phyloP scores from a whole-genome alignment of 331 rosid species.

The Ulmus americana region DNA sequence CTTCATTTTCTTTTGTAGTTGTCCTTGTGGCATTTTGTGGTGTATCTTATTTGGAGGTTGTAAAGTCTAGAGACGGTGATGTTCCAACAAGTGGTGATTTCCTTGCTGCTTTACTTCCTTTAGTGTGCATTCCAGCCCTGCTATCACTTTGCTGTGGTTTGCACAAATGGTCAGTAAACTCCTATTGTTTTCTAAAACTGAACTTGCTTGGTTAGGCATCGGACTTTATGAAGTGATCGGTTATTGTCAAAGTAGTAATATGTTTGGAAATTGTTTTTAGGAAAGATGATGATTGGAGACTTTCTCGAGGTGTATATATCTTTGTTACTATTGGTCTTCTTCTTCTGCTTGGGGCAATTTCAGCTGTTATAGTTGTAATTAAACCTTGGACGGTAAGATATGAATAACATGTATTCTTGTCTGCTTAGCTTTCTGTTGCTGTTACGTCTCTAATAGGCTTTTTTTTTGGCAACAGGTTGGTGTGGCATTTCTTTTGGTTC shows the following conservation, averaged over 20 bases:
- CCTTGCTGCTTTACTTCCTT: constrained; percentile 96
- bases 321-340: constrained; percentile 86
- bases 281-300: constrained; percentile 98
- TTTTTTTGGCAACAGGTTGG: constrained; percentile 61
- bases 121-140: constrained; percentile 85
- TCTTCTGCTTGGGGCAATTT: constrained; percentile 86
- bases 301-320: constrained; percentile 79
- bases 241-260: constrained; percentile 17
- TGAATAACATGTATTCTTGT: constrained; percentile 5
- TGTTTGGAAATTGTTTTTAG: constrained; percentile 41
- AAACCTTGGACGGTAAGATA: constrained; percentile 89
- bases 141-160: constrained; percentile 90
- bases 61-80: constrained; percentile 64
- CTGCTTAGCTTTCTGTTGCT: constrained; percentile 13
- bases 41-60: constrained; percentile 79
- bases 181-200: constrained; percentile 20
- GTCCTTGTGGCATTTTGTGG: constrained; percentile 88
- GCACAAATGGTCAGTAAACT: constrained; percentile 75
- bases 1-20: constrained; percentile 33
- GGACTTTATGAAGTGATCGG: constrained; percentile 17
- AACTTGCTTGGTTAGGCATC: constrained; percentile 1
- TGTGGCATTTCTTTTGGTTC: constrained; percentile 87
- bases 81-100: constrained; percentile 83
- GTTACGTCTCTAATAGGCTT: constrained; percentile 20
- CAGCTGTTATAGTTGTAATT: constrained; percentile 80